Base-by-base conservation (phyloP, 176 grass and related monocot genomes). In the Poa annua region DNA sequence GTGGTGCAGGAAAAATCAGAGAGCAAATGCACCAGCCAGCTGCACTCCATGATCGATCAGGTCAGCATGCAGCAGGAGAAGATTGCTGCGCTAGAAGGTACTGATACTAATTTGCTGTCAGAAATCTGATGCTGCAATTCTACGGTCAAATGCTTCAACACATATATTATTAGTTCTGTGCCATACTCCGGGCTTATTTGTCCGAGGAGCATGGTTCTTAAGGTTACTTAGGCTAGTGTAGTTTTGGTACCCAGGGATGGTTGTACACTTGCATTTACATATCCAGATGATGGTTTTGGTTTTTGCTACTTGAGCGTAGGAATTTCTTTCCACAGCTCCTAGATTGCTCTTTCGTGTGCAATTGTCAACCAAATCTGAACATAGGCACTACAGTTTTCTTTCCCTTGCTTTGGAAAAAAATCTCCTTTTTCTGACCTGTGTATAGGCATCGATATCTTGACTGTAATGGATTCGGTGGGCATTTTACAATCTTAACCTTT, bases 1-100 rank as follows among this genome's bases (percentile, higher is more conserved):
- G 53, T 70, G 66, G 53, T 66, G 66, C 86, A 98, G 92, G 89
- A 95, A 81, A 92, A 85, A 86, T 84, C 90, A 75, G 89, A 88
- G 79, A 94, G 88, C 80, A 92, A 88, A 83, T 94, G 95, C 64
- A 88, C 92, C 41, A 80, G 76, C 80, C 90, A 98, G 66, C 59
- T 89, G 24, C 91, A 66, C 24, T 87, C 88, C 66, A 91, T 98
- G 72, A 98, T 98, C 70, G 89, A 95, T 69, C 96, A 93, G 82
- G 90, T 95, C 70, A 95, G 96, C 80, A 75, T 61, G 17, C 96
- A 98, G 85, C 92, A 98, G 76, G 96, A 92, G 34, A 95, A 91
- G 80, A 95, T 98, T 78, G 96, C 88, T 61, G 66, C 77, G n/a
- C 86, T 95, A 7, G 87, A 98, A 95, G 96, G 96, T 98, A 87